phyloP scores from a whole-genome alignment of 164 flowering plant genomes.

The Nelumbo lutea region DNA sequence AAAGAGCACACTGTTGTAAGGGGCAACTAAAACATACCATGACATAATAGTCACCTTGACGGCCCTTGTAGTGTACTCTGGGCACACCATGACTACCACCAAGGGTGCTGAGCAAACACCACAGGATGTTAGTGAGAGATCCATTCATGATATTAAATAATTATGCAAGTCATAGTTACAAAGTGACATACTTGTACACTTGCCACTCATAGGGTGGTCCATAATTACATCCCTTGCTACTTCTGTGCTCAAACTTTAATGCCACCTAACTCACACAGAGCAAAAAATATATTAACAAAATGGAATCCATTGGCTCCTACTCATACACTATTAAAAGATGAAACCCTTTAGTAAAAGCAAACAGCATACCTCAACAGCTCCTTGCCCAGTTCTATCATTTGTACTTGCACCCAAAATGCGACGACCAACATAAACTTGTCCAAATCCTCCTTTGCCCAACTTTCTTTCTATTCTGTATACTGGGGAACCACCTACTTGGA shows the following conservation, averaged over 20 bases:
- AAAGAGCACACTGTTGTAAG: neutral
- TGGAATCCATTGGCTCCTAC: neutral
- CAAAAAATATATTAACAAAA: neutral
- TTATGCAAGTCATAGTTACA: no score
- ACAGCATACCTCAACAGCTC: conserved; percentile 58
- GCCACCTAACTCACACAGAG: conserved; percentile 53
- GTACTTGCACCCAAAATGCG: conserved; percentile 35
- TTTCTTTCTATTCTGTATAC: conserved; percentile 58
- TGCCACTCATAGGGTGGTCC: conserved; percentile 94
- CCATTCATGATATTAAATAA: neutral
- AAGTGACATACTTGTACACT: conserved; percentile 62
- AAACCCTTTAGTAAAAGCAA: no score
- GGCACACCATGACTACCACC: conserved; percentile 95
- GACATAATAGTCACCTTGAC: conserved; percentile 77
- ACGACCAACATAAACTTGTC: conserved; percentile 88
- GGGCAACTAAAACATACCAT: conserved; percentile 44
- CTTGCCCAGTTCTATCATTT: conserved; percentile 49
- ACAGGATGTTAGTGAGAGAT: neutral
- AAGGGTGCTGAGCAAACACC: conserved; percentile 45
- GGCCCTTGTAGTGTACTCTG: conserved; percentile 73
- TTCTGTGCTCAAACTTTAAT: conserved; percentile 78
- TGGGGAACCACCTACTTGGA: conserved; percentile 82
- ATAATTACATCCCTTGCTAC: conserved; percentile 83
- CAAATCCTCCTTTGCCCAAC: conserved; percentile 92
- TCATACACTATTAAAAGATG: no score